Evolutionary conservation across 2,329 filamentous ascomycete species (phyloP).

Genomic region (Epichloe gansuensis): DNA sequence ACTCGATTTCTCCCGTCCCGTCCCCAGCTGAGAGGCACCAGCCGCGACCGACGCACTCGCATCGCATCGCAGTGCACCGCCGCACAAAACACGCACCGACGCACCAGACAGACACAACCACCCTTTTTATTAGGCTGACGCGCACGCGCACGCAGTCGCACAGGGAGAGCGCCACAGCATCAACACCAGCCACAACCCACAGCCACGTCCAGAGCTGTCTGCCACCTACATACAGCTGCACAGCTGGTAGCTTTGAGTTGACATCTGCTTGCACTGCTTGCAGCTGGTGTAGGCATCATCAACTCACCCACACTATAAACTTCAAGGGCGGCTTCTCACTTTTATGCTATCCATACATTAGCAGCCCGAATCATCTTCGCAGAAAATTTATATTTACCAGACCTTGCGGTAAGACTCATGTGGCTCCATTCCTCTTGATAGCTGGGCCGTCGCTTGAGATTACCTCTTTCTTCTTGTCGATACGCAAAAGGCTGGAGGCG

Average conservation of each 20-base stretch:
- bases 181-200: background rate
- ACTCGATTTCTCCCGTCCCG: constrained; percentile 26
- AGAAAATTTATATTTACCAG: background rate
- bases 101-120: background rate
- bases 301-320: background rate
- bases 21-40: constrained; percentile 7
- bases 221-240: background rate
- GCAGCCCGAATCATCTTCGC: background rate
- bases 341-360: background rate
- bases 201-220: background rate
- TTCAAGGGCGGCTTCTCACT: background rate
- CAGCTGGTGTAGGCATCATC: background rate
- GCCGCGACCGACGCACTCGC: background rate
- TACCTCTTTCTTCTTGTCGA: too few species aligned
- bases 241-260: background rate
- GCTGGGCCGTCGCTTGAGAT: too few species aligned
- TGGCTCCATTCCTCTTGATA: background rate
- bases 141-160: background rate
- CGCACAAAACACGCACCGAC: background rate
- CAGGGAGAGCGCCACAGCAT: background rate
- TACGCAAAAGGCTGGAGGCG: background rate
- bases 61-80: constrained; percentile 1
- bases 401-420: background rate
- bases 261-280: constrained; percentile 1
- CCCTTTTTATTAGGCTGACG: background rate